Evolutionary conservation across 306 rosid species (phyloP), one percentile per base, ranked within the genome.

Genomic region (Glycine soja): DNA sequence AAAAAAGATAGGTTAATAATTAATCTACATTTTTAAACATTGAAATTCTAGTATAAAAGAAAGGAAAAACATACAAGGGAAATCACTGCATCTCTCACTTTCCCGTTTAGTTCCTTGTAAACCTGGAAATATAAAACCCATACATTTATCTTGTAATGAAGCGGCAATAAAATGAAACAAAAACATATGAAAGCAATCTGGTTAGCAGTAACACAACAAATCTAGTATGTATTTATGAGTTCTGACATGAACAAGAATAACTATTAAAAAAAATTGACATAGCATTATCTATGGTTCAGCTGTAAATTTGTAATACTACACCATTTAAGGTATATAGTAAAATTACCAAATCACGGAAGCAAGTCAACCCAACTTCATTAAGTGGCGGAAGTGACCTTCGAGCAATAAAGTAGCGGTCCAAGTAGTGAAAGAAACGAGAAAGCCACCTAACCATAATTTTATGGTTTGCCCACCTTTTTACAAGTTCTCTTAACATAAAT

Each of bases 1-100:
- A 69, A 36, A 67, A 68, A 46, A 34, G 66, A 59, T 58, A 51
- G 34, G 72, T 73, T 61, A 80, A 68, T 61, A 80, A 68, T 69
- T 51, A 24, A 53, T 77, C 42, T 38, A 84, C 19, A 72, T 77
- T 76, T n/a, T 18, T 51, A 11, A 53, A 80, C 46, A 19, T 6
- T 19, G 3, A 52, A 48, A 80, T 80, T 11, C 42, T 14, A 46
- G 48, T 36, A 66, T 54, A 68, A 30, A 73, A 24, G 40, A 64
- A 15, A 12, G 43, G 16, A 13, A 57, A 61, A 53, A 14, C 87
- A 2, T 91, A 94, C 98, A 56, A 92, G 90, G 77, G 86, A 82
- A 84, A 94, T 91, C 64, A 94, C 97, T 42, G 97, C 97, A 86
- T 88, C 97, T 83, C 93, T 92, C 61, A 90, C 97, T 81, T 90